phyloP scores from a whole-genome alignment of 2,329 filamentous ascomycete species.

The Myrmaecium sp. region DNA sequence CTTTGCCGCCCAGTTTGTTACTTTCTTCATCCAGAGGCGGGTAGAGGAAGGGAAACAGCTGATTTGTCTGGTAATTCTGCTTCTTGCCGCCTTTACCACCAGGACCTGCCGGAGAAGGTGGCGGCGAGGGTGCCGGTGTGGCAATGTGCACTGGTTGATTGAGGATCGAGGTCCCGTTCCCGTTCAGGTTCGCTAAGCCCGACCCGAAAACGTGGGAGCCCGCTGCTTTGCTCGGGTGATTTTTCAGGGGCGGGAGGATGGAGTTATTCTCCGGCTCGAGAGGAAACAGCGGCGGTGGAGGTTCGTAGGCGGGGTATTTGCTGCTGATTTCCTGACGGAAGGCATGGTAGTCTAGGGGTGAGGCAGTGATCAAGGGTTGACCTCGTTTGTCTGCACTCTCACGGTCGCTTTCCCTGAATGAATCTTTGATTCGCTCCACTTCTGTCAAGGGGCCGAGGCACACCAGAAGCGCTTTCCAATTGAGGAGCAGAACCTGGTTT shows the following conservation, averaged over 20 bases:
- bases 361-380: constrained; percentile 74
- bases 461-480: constrained; percentile 84
- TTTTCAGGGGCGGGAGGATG: constrained; percentile 69
- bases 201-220: constrained; percentile 35
- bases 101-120: constrained; percentile 69
- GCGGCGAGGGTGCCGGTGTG: constrained; percentile 91
- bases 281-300: constrained; percentile 65
- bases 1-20: constrained; percentile 82
- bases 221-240: constrained; percentile 41
- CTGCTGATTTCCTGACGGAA: constrained; percentile 95
- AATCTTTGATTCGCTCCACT: constrained; percentile 56
- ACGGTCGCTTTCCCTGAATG: constrained; percentile 41
- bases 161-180: constrained; percentile 54
- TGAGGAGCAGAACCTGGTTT: constrained; percentile 52
- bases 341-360: constrained; percentile 85
- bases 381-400: constrained; percentile 41
- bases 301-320: constrained; percentile 93
- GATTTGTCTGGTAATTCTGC: constrained; percentile 98
- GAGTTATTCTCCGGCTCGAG: constrained; percentile 84
- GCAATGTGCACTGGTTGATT: constrained; percentile 96
- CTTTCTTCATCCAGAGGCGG: constrained; percentile 78
- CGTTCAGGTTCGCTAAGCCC: constrained; percentile 29
- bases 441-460: constrained; percentile 66
- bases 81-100: constrained; percentile 92
- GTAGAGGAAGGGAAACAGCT: constrained; percentile 96